Base-by-base conservation (phyloP, 116 monocot genomes). In the Zostera marina region DNA sequence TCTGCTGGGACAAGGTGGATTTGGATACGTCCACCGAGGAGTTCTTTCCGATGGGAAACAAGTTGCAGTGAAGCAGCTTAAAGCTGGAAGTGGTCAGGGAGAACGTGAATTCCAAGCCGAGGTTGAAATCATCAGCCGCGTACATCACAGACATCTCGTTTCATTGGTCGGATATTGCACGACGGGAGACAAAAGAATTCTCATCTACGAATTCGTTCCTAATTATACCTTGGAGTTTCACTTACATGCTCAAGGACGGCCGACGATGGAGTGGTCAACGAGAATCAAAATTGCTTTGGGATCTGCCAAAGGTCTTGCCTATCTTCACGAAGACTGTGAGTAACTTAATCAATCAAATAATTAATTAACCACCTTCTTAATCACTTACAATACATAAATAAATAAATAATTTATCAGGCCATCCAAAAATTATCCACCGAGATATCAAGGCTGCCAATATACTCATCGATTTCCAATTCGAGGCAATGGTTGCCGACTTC, bases 1-100 rank as follows among this genome's bases (percentile, higher is more conserved):
- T 69, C 83, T 88, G 41, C 78, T 88, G 21, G 88, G 88, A n/a
- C 77, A 80, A 68, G 88, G 88, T 32, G 88, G 88, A 4, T 88
- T 88, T 56, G 88, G 88, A 0, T 75, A 75, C 60, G 88, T 88
- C 8, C 83, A 88, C 61, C 74, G 59, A 64, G 88, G 88, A 13
- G 66, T 65, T 0, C 70, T 88, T 17, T 65, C 66, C 9, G 71
- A 73, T 62, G 88, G 83, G 11, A 75, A 70, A 68, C 80, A 88
- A 71, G 75, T 88, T 53, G 88, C 88, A 8, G 68, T 88, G 22
- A 88, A 88, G 66, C 75, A 76, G 53, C 58, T 88, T 56, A 80
- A 72, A 48, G 2, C 58, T 16, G 83, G 88, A 12, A 71, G 88
- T 44, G 74, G 77, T 16, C 88, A 88, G 53, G 88, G 88, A 41